phyloP scores from a whole-genome alignment of 352 stramenopile genomes.

The Blastocystis hominis region DNA sequence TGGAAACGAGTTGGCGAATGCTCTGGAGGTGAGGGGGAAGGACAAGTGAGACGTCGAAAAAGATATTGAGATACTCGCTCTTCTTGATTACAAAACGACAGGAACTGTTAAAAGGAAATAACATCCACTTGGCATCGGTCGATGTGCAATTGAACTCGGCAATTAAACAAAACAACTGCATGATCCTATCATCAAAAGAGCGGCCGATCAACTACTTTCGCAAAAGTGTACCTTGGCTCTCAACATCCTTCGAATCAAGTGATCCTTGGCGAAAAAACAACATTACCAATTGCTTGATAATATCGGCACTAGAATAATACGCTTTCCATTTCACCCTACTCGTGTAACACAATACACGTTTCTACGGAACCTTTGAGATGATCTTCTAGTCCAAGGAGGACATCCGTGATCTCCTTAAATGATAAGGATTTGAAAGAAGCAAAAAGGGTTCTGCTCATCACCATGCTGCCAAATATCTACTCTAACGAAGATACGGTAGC shows the following conservation, averaged over 20 bases:
- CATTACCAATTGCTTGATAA: conserved; percentile 12
- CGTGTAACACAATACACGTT: neutral
- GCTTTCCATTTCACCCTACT: neutral
- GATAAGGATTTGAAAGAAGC: neutral
- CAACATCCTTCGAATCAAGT: neutral
- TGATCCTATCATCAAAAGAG: neutral
- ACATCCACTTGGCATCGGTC: neutral
- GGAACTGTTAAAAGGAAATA: conserved; percentile 1
- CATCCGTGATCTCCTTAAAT: neutral
- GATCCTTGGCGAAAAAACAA: conserved; percentile 1
- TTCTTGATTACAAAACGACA: conserved; percentile 18
- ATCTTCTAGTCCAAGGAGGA: neutral
- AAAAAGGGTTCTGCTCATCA: neutral
- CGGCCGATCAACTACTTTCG: neutral
- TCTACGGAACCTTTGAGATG: neutral
- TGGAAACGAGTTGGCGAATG: neutral
- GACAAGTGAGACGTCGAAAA: neutral
- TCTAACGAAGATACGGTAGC: neutral
- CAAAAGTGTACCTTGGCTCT: neutral
- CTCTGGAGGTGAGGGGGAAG: neutral
- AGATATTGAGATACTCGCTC: neutral
- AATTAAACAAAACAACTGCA: neutral
- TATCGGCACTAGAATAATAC: neutral
- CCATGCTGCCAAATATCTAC: neutral
- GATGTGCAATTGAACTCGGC: neutral